Conservation (phyloP, 805 yeast species). For the Ogataea dorogensis region DNA sequence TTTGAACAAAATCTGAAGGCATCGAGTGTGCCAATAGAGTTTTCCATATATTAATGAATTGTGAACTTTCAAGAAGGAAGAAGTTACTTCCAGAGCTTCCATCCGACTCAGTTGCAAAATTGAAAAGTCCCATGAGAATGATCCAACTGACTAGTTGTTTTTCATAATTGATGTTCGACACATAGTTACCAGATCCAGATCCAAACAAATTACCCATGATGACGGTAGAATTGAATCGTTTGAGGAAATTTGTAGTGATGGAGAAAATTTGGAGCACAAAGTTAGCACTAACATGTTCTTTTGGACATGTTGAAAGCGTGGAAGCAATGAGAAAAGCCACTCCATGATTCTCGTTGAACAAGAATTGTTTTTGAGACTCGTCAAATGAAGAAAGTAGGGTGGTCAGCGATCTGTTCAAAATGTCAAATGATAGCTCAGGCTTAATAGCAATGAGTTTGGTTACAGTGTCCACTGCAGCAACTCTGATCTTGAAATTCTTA, state of each 20-base stretch:
- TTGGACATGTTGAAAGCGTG: slow-evolving; percentile 31
- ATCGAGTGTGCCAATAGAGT: slow-evolving; percentile 51
- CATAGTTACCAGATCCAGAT: slow-evolving; percentile 27
- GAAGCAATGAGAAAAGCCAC: slow-evolving; percentile 33
- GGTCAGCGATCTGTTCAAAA: slow-evolving; percentile 37
- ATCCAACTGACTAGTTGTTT: slow-evolving; percentile 57
- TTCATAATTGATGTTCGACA: slow-evolving; percentile 34
- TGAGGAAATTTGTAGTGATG: slow-evolving; percentile 28
- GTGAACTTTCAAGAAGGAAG: slow-evolving; percentile 54
- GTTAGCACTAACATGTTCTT: slow-evolving; percentile 33
- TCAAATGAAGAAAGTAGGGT: slow-evolving; percentile 36
- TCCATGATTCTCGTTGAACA: slow-evolving; percentile 33
- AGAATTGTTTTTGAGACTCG: slow-evolving; percentile 28
- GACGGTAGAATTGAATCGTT: slow-evolving; percentile 37
- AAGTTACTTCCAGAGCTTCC: slow-evolving; percentile 44
- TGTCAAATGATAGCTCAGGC: slow-evolving; percentile 31
- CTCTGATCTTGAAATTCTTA: slow-evolving; percentile 40
- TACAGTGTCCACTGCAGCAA: slow-evolving; percentile 38
- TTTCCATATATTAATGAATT: slow-evolving; percentile 64
- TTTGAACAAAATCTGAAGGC: slow-evolving; percentile 39
- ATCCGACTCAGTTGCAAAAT: slow-evolving; percentile 37
- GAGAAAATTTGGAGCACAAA: slow-evolving; percentile 32
- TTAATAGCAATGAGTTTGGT: slow-evolving; percentile 35
- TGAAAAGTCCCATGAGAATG: slow-evolving; percentile 59
- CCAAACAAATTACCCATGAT: slow-evolving; percentile 34